Base-by-base conservation (phyloP, 768 basidiomycete genomes). In the Brasilioporus rufonigricans region DNA sequence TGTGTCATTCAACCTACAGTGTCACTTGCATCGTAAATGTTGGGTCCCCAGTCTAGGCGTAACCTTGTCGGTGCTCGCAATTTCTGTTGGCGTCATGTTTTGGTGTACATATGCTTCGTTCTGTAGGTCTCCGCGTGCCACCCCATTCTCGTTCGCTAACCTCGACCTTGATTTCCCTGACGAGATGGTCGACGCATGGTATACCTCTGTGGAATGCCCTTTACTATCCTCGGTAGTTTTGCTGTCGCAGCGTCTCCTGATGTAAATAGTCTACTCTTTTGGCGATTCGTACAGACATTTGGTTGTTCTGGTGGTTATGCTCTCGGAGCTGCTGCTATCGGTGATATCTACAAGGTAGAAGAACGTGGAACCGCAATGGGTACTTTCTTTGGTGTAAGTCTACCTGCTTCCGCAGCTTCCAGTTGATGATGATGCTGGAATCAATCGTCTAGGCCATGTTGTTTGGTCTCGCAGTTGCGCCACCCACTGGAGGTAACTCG, bases 161-260 rank as follows among this genome's bases (percentile, higher is more conserved):
- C 33, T 32, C 38, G 26, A 29, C 48, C 32, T 44, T 27, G 23
- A 27, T 53, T 35, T 26, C 38, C 16, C 14, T 21, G 29, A 16
- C 56, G 40, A 89, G 87, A 91, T 73, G 89, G 91, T 5, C 77
- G 89, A 3, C 73, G 83, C n/a, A 72, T 75, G 0, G 72, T 88
- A 11, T 90, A 86, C 59, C 72, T 91, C 7, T 67, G 68, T 24
- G 79, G 79, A 5, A 72, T 88, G 13, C 87, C 88, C 0, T 69
- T 88, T 29, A 74, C 83, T 31, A 74, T 79, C 31, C 47, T 85
- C 0, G 86, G 80, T 0, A 86, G 86, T 11, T 61, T 87, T 1
- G 87, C 84, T 0, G 84, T 87, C 0, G 81, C 83, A 0, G 52
- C 71, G 0, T 76, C 85, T 0, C 62, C 33, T 67, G 84, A 9